These are phyloP conservation scores for Talaromyces liani DNA, from an alignment of 495 filamentous ascomycete species.

Conservation along the genomic window DNA sequence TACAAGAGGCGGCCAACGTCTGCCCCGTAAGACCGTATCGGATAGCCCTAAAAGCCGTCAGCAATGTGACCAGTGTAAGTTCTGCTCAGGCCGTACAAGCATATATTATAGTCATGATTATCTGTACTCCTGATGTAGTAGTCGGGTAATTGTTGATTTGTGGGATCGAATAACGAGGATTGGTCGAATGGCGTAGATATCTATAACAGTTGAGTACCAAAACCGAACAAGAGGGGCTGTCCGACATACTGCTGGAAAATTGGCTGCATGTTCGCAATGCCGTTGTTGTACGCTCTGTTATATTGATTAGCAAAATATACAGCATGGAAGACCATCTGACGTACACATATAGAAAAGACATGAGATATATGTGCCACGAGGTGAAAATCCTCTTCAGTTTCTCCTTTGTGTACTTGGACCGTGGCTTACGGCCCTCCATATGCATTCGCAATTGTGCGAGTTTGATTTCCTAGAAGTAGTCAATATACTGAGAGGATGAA, in stretches of 20 bases:
- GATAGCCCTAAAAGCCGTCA: conserved; percentile 27
- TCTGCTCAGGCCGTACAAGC: conserved; percentile 25
- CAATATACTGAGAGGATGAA: not conserved
- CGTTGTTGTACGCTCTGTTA: conserved; percentile 32
- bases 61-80: not conserved
- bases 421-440: conserved; percentile 35
- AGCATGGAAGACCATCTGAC: conserved; percentile 11
- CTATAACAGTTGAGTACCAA: conserved; percentile 9
- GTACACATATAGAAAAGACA: conserved; percentile 42
- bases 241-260: conserved; percentile 31
- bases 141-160: conserved; percentile 42
- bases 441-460: conserved; percentile 40
- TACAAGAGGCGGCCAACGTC: conserved; percentile 48
- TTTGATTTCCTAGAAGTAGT: conserved; percentile 29
- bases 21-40: conserved; percentile 46
- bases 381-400: conserved; percentile 47
- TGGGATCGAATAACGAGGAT: conserved; percentile 28
- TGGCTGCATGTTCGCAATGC: conserved; percentile 23
- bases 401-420: conserved; percentile 33
- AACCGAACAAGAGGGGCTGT: not conserved
- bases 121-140: conserved; percentile 36
- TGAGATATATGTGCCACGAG: conserved; percentile 44
- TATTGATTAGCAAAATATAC: not conserved
- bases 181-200: conserved; percentile 29
- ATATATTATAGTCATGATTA: conserved; percentile 39